Conservation (phyloP, 257 asterid genomes). For the Prunella vulgaris region DNA sequence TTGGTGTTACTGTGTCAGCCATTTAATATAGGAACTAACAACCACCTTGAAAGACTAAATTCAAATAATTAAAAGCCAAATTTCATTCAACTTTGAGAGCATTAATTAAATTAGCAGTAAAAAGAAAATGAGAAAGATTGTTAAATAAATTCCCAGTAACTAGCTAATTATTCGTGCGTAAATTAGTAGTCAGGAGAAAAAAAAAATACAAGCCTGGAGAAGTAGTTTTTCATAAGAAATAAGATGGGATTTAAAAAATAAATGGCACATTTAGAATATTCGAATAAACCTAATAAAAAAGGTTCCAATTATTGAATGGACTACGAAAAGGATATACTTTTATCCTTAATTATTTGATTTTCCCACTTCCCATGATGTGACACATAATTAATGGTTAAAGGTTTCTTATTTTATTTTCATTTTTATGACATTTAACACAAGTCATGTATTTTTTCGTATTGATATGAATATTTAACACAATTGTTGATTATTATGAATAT, state of each 20-base stretch:
- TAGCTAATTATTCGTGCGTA: neutral
- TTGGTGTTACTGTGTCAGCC: neutral
- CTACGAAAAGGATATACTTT: conserved; percentile 13
- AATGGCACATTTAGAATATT: conserved; percentile 25
- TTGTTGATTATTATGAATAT: too few relatives aligned
- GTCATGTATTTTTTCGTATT: neutral
- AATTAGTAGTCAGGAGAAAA: neutral
- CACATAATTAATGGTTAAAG: neutral
- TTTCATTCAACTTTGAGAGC: neutral
- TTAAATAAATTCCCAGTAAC: neutral
- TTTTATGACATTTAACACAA: neutral
- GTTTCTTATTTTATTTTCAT: neutral
- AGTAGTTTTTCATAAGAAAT: too few relatives aligned
- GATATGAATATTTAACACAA: too few relatives aligned
- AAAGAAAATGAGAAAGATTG: too few relatives aligned
- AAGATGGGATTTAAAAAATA: neutral
- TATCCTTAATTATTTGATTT: neutral
- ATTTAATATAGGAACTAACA: too few relatives aligned
- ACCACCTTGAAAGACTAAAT: neutral
- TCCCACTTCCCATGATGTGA: too few relatives aligned
- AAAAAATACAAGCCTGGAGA: neutral
- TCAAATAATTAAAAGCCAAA: neutral
- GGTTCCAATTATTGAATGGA: conserved; percentile 24
- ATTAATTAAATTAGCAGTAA: neutral
- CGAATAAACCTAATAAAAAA: conserved; percentile 15